Base-by-base conservation (phyloP, 2,329 filamentous ascomycete species). In the Colletotrichum theobromicola region DNA sequence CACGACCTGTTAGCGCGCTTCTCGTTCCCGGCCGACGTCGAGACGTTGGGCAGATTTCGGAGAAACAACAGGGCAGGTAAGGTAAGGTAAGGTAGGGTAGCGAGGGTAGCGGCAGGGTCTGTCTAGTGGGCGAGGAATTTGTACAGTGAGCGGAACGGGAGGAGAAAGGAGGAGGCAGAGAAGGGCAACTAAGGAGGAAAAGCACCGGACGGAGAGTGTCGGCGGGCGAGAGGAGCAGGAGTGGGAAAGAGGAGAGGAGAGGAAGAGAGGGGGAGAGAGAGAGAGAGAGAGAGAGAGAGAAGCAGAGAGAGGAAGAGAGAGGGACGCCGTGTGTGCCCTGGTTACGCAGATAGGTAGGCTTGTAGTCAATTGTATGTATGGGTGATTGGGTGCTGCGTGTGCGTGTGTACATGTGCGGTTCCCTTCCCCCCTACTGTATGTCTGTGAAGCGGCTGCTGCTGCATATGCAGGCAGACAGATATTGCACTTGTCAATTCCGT, bases 401-500 rank as follows among this genome's bases (percentile, higher is more conserved):
- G 21, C 28, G 58, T 30, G 7, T 58, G 55, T 32, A 18, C 24
- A n/a, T 60, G 57, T 32, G 55, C 26, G 18, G 37, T 46, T 18
- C 37, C 37, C 37, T 46, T 46, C 18, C 37, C 37, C 37, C 18
- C 37, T 46, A 46, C 28, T 37, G 28, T 42, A n/a, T 32, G 57
- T 68, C 30, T 46, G 58, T 58, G 70, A 67, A 67, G 53, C 35
- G 28, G 35, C 66, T 62, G 34, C 55, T 58, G 55, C 57, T 53
- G 53, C 55, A 67, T 69, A 64, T 60, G 66, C 70, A 73, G 46
- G 21, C 46, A 21, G 64, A 68, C 42, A 61, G 60, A 61, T 58
- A 65, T 37, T 63, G 46, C 67, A 61, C 71, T 58, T 70, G 64
- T 68, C 55, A 62, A 68, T 67, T 13, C 70, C 55, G 53, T 68